phyloP scores from a whole-genome alignment of 768 basidiomycete species.

The Pluteus cervinus region DNA sequence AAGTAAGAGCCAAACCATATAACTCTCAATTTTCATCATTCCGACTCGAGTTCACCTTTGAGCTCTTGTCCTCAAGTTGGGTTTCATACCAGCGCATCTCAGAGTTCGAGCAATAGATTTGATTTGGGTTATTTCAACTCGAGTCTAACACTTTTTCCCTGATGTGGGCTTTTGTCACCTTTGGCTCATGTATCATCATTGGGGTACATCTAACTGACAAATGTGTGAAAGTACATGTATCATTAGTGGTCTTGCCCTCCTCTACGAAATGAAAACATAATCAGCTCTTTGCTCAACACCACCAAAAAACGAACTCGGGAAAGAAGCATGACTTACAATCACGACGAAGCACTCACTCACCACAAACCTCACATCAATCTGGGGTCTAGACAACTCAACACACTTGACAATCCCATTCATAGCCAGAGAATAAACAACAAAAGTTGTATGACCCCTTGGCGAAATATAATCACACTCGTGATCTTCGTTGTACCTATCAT shows the following conservation, averaged over 20 bases:
- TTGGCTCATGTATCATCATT: too few species aligned
- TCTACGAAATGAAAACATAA: slow-evolving; percentile 31
- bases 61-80: too few species aligned
- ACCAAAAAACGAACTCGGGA: background rate
- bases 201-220: too few species aligned
- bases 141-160: too few species aligned
- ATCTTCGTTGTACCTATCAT: slow-evolving; percentile 4
- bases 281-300: slow-evolving; percentile 1
- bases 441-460: slow-evolving; percentile 11
- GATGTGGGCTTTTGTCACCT: too few species aligned
- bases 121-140: too few species aligned
- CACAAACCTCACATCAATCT: slow-evolving; percentile 36
- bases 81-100: too few species aligned
- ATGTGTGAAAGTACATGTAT: slow-evolving; percentile 59
- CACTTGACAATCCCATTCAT: slow-evolving; percentile 45
- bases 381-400: slow-evolving; percentile 32
- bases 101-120: too few species aligned
- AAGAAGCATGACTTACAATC: slow-evolving; percentile 38
- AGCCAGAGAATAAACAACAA: slow-evolving; percentile 25
- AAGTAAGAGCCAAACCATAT: too few species aligned
- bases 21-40: too few species aligned
- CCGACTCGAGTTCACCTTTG: too few species aligned
- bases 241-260: slow-evolving; percentile 46
- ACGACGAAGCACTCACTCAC: slow-evolving; percentile 46
- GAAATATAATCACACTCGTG: slow-evolving; percentile 8